These are phyloP conservation scores for Hymenochaete sp. DNA, from an alignment of 1,284 basidiomycete genomes.

Conservation along the genomic window DNA sequence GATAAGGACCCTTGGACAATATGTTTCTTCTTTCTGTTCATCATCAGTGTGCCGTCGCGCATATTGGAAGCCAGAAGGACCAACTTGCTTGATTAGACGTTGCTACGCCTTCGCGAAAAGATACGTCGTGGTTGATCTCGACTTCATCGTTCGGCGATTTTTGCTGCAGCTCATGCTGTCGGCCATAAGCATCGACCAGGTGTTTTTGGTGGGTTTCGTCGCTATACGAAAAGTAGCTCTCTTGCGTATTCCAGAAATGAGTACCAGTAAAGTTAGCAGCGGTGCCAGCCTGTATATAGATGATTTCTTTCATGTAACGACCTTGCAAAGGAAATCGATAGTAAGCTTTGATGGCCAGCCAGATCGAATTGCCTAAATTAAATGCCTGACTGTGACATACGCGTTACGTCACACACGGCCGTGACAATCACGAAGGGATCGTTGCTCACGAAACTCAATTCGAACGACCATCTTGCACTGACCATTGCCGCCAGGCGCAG, in stretches of 20 bases:
- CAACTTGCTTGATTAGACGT: constrained; percentile 34
- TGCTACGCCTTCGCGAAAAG: constrained; percentile 50
- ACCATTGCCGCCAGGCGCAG: no score
- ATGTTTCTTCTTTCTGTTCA: constrained; percentile 44
- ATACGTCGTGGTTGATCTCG: constrained; percentile 44
- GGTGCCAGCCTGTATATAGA: constrained; percentile 66
- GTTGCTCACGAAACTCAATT: no score
- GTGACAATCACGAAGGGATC: no score
- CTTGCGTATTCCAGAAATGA: constrained; percentile 77
- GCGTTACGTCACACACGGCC: no score
- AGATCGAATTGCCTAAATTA: no score
- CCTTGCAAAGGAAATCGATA: no score
- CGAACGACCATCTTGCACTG: no score
- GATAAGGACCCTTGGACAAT: constrained; percentile 53
- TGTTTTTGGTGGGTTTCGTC: no score
- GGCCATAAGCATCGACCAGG: no score
- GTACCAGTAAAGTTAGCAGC: constrained; percentile 61
- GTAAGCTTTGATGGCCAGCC: no score
- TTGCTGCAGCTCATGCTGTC: no score
- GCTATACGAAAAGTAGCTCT: constrained; percentile 52
- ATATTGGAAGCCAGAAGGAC: constrained; percentile 12
- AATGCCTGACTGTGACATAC: no score
- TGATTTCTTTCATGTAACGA: constrained; percentile 73
- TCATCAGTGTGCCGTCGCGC: constrained; percentile 2
- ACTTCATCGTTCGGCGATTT: constrained; percentile 23